Evolutionary conservation across 139 green algal species (phyloP), one percentile per base, ranked within the genome.

Genomic region (Chlorella sp.): DNA sequence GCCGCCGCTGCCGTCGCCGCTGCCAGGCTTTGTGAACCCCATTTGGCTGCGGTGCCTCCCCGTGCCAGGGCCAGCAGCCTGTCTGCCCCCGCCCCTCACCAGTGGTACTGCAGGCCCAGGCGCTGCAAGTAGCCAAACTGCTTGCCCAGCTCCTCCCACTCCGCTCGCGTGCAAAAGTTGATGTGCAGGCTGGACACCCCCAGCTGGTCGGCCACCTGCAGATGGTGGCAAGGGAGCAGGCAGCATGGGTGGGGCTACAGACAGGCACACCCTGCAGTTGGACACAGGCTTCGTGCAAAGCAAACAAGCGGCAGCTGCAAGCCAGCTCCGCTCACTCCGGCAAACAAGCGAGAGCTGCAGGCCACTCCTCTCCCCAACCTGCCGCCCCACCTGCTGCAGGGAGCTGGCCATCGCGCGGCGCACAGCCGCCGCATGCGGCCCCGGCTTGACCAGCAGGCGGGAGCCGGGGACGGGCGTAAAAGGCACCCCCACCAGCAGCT

Each of bases 401-500:
- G 85, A 76, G 46, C 78, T 36, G 0, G 85, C 87, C 77, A 97
- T 65, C 0, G 92, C 90, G 30, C 84, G 84, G 16, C 82, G 48
- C 24, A 97, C 80, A 0, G 81, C 83, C 14, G 54, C 62, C 32
- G 28, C 62, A 28, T 85, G 26, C 36, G 73, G 20, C 1, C 83
- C 88, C 1, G 86, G 74, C 30, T 76, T 73, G 4, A 93, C 74
- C 17, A 97, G 88, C 30, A 96, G 76, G 34, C 92, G 87, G 0
- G 84, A 72, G 32, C 96, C 96, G 3, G 94, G 92, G 7, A 94
- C 96, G 22, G 96, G 96, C 0, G 94, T 96, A 91, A 98, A 99
- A 34, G 96, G 96, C 62, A 99, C 95, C n/a, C 92, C 96, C 20
- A 76, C 88, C 88, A 97, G 96, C 58, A 98, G 92, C 88, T 98